phyloP scores from a whole-genome alignment of 2,329 filamentous ascomycete species.

The Sporothrix schenckii region DNA sequence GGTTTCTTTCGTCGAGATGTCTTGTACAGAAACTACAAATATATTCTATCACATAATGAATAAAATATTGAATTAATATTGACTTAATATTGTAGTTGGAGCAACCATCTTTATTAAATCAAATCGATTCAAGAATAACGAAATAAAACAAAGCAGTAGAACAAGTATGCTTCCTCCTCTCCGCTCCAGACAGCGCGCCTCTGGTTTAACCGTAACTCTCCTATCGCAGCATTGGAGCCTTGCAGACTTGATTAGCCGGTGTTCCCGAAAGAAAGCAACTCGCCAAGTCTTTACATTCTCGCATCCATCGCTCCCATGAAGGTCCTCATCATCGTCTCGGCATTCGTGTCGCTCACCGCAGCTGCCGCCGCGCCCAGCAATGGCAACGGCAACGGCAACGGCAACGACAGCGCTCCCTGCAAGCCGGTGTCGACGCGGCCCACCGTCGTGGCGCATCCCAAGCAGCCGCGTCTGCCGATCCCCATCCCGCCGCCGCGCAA shows the following conservation, averaged over 20 bases:
- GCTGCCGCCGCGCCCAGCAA: constrained; percentile 18
- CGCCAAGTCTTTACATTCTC: too few relatives aligned
- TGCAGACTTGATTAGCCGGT: constrained; percentile 6
- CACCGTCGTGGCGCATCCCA: constrained; percentile 35
- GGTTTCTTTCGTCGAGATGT: too few relatives aligned
- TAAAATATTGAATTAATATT: background rate
- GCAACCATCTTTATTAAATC: too few relatives aligned
- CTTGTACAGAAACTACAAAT: too few relatives aligned
- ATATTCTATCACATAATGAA: background rate
- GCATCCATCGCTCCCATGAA: background rate
- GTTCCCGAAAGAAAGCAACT: background rate
- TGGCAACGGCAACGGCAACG: too few relatives aligned
- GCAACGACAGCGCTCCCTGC: background rate
- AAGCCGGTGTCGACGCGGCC: constrained; percentile 35
- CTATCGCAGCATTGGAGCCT: background rate
- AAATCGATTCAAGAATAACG: background rate
- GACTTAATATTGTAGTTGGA: too few relatives aligned
- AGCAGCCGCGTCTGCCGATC: constrained; percentile 39
- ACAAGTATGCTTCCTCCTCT: background rate
- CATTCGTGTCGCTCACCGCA: background rate
- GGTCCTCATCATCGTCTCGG: background rate
- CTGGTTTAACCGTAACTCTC: background rate
- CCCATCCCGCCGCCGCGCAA: constrained; percentile 38
- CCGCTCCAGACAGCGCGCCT: too few relatives aligned
- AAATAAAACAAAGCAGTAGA: too few relatives aligned